Conservation (phyloP, 805 yeast genomes). For the Nematodospora valgi region DNA sequence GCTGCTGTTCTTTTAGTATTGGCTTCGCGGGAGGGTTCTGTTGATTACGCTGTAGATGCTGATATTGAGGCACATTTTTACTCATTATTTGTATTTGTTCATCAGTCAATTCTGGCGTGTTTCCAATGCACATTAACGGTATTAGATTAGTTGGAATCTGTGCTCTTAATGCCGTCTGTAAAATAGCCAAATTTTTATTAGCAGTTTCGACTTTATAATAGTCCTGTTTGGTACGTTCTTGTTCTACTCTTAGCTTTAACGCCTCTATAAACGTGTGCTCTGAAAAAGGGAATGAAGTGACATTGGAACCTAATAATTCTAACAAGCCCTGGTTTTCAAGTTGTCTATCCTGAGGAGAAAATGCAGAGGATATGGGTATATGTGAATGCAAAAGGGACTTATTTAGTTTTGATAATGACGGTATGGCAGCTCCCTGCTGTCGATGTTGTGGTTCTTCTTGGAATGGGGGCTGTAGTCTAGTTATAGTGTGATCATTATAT, state of each 20-base stretch:
- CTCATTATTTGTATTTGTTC: conserved; percentile 6
- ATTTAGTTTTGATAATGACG: conserved; percentile 1
- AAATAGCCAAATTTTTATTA: conserved; percentile 55
- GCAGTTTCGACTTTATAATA: conserved; percentile 64
- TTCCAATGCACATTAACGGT: conserved; percentile 53
- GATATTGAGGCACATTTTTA: conserved; percentile 5
- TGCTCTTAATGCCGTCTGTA: conserved; percentile 56
- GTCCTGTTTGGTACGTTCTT: conserved; percentile 81
- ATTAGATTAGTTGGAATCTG: conserved; percentile 65
- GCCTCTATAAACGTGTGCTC: conserved; percentile 59
- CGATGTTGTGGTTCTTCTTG: conserved; percentile 2
- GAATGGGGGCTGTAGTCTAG: conserved; percentile 1
- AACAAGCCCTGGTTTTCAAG: conserved; percentile 18
- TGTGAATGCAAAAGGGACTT: not conserved
- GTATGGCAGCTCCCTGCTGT: not conserved
- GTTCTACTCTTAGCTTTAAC: conserved; percentile 60
- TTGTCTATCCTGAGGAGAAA: too few relatives aligned
- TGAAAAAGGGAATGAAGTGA: conserved; percentile 51
- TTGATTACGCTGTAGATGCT: conserved; percentile 7
- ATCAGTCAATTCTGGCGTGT: conserved; percentile 14
- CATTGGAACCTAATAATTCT: conserved; percentile 50
- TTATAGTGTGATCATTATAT: not conserved
- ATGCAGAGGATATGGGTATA: too few relatives aligned
- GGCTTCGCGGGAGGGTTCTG: conserved; percentile 8
- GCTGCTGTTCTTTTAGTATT: conserved; percentile 10